These are phyloP conservation scores for Chrysosporium keratinophilum DNA, from an alignment of 2,329 filamentous ascomycete species.

Conservation along the genomic window DNA sequence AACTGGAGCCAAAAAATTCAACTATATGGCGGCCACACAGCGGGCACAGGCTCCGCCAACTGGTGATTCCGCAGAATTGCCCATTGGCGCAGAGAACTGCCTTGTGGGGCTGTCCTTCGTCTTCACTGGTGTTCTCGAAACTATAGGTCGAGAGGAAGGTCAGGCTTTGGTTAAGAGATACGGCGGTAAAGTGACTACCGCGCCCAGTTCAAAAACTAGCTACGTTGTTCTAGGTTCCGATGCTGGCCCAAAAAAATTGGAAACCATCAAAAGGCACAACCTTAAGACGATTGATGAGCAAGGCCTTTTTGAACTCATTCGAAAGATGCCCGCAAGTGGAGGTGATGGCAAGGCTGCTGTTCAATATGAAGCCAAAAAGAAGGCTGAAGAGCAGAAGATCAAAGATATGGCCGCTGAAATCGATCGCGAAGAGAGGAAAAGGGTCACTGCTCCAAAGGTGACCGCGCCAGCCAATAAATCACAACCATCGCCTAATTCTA, in stretches of 20 bases:
- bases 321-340: slow-evolving; percentile 69
- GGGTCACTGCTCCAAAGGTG: slow-evolving; percentile 35
- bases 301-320: slow-evolving; percentile 79
- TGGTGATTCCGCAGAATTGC: slow-evolving; percentile 59
- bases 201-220: slow-evolving; percentile 84
- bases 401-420: slow-evolving; percentile 72
- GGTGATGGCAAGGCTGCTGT: slow-evolving; percentile 81
- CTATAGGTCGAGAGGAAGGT: slow-evolving; percentile 72
- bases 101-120: slow-evolving; percentile 84
- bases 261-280: slow-evolving; percentile 66
- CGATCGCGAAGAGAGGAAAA: slow-evolving; percentile 62
- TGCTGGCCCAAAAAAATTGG: slow-evolving; percentile 84
- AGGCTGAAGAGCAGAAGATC: slow-evolving; percentile 73
- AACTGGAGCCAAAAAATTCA: slow-evolving; percentile 54
- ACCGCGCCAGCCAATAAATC: slow-evolving; percentile 36
- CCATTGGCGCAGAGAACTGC: slow-evolving; percentile 77
- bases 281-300: slow-evolving; percentile 93
- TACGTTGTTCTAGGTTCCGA: slow-evolving; percentile 87
- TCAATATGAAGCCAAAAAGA: slow-evolving; percentile 73
- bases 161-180: slow-evolving; percentile 82
- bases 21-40: slow-evolving; percentile 54
- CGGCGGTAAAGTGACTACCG: slow-evolving; percentile 77
- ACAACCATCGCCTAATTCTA: slow-evolving; percentile 20
- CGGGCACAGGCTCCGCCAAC: slow-evolving; percentile 55
- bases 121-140: slow-evolving; percentile 79